A percentile compares a stretch with the other conserved stretches of the same genome.
These are phyloP conservation scores for Hydnomerulius pinastri DNA, from an alignment of 768 basidiomycete genomes.

Conservation along the genomic window DNA sequence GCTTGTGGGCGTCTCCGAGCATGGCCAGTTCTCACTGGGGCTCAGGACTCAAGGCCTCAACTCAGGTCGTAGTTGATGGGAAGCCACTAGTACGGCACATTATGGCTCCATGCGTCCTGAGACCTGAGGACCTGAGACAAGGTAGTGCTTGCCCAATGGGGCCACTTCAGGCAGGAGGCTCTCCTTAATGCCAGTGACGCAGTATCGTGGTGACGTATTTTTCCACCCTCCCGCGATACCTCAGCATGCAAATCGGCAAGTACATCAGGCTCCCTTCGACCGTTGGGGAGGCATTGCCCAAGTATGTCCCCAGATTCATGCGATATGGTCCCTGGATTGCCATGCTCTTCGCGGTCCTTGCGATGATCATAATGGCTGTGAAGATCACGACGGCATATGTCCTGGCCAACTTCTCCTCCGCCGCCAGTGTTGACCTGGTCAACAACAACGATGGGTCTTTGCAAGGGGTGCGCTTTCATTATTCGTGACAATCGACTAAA, in stretches of 20 bases:
- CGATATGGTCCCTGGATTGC: constrained; percentile 1
- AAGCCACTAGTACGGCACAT: no score
- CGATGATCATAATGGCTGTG: background rate
- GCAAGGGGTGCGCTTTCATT: background rate
- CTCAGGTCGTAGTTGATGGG: no score
- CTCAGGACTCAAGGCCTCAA: no score
- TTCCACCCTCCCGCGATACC: no score
- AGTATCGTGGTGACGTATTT: background rate
- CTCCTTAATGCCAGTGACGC: no score
- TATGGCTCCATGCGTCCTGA: no score
- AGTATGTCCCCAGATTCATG: background rate
- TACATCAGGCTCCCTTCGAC: background rate
- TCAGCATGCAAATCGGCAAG: background rate
- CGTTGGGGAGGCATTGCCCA: background rate
- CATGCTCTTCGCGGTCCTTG: background rate
- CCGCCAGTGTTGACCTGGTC: background rate
- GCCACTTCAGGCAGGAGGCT: no score
- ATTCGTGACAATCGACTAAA: no score
- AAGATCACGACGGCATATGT: background rate
- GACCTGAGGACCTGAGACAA: no score
- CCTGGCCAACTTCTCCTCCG: background rate
- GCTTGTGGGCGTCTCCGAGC: no score
- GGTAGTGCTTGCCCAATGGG: no score
- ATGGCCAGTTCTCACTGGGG: no score
- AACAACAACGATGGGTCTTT: background rate